Evolutionary conservation across 495 filamentous ascomycete species (phyloP).

Genomic region (Cercophora newfieldiana): DNA sequence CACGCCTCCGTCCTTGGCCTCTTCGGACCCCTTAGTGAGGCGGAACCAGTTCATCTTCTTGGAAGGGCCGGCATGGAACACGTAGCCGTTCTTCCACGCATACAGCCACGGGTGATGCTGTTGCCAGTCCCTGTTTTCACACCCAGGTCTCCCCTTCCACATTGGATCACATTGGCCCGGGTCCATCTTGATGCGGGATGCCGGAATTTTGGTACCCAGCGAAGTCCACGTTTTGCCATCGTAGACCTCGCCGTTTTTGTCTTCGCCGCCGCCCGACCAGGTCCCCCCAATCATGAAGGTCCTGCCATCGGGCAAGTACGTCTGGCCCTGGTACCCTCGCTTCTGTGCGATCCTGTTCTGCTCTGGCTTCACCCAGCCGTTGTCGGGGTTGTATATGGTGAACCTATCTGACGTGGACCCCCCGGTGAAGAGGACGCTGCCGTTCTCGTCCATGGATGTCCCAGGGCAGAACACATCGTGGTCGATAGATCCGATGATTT

Average conservation of each 20-base stretch:
- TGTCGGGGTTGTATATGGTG: slow-evolving; percentile 12
- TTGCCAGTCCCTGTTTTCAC: slow-evolving; percentile 31
- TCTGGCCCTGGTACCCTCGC: slow-evolving; percentile 59
- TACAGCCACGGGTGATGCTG: slow-evolving; percentile 59
- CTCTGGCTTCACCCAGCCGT: slow-evolving; percentile 7
- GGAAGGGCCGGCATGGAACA: slow-evolving; percentile 61
- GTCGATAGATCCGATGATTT: slow-evolving; percentile 45
- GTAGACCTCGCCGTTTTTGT: slow-evolving; percentile 17
- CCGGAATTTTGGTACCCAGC: not conserved
- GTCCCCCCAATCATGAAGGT: slow-evolving; percentile 64
- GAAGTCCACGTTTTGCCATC: slow-evolving; percentile 14
- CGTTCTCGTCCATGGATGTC: slow-evolving; percentile 51
- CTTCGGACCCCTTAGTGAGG: not conserved
- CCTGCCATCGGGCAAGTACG: slow-evolving; percentile 53
- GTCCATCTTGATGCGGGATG: slow-evolving; percentile 4
- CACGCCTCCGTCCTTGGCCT: not conserved
- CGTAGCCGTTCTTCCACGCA: slow-evolving; percentile 53
- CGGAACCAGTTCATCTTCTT: slow-evolving; percentile 60
- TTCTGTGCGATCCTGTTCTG: slow-evolving; percentile 43
- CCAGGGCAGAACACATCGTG: slow-evolving; percentile 65
- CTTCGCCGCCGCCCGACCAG: slow-evolving; percentile 49
- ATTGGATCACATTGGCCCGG: not conserved
- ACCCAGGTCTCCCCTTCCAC: not conserved
- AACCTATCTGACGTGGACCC: not conserved
- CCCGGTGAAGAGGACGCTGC: slow-evolving; percentile 56